Percentiles rank a stretch among this genome's conserved stretches.
These are phyloP conservation scores for Plasmodium gaboni DNA, from an alignment of 169 alveolate genomes.

Conservation along the genomic window DNA sequence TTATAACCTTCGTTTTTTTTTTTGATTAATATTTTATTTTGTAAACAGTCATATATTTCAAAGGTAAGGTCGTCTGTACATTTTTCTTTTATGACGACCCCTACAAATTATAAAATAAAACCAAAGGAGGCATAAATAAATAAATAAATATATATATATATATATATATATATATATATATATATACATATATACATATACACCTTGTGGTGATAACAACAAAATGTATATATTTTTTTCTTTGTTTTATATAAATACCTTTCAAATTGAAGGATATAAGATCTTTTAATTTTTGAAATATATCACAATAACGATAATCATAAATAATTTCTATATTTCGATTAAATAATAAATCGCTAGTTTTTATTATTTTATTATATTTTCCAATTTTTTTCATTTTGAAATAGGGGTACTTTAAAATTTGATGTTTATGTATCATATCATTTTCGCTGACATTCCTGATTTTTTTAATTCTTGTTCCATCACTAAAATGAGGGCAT, in stretches of 20 bases:
- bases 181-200: not conserved
- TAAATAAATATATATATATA: not conserved
- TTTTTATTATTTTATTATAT: constrained; percentile 18
- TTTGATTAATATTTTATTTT: constrained; percentile 43
- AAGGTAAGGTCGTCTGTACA: constrained; percentile 49
- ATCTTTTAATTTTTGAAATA: constrained; percentile 44
- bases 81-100: constrained; percentile 45
- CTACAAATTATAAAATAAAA: constrained; percentile 2
- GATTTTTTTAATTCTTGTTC: constrained; percentile 59
- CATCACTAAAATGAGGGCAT: constrained; percentile 16
- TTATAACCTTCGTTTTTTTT: constrained; percentile 65
- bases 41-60: constrained; percentile 66
- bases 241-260: constrained; percentile 32
- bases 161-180: not conserved
- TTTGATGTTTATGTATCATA: constrained; percentile 55
- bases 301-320: constrained; percentile 22
- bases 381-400: constrained; percentile 66
- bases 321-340: constrained; percentile 49
- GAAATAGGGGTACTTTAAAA: constrained; percentile 60
- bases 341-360: constrained; percentile 6
- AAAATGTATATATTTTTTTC: not conserved
- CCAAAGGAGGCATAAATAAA: too few relatives aligned
- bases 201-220: not conserved
- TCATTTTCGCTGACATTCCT: constrained; percentile 70
- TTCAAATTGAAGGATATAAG: constrained; percentile 27